A percentile compares a stretch with the other conserved stretches of the same genome.
Evolutionary conservation across 1,284 basidiomycete genomes (phyloP).

Genomic region (Peniophora sp.): DNA sequence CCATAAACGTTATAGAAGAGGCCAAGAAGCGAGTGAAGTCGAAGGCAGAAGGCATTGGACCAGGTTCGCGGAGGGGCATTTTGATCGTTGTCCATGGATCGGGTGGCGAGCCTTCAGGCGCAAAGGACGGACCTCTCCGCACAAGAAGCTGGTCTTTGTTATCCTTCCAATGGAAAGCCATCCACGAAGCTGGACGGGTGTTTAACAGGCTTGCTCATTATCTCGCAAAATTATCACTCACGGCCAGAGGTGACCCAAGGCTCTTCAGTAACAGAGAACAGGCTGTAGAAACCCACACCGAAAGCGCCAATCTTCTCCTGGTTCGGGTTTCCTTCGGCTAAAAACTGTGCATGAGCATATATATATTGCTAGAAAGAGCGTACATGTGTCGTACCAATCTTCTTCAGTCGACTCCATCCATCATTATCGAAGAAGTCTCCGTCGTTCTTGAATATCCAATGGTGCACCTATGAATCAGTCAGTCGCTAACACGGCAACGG

Average conservation of each 20-base stretch:
- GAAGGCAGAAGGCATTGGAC: conserved; percentile 76
- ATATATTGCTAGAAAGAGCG: neutral
- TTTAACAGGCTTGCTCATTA: neutral
- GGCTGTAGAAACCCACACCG: conserved; percentile 79
- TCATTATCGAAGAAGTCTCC: conserved; percentile 76
- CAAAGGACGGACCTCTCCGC: conserved; percentile 62
- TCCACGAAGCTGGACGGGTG: conserved; percentile 62
- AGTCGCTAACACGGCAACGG: neutral
- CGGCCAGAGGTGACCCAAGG: conserved; percentile 89
- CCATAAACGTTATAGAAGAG: conserved; percentile 94
- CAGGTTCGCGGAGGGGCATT: conserved; percentile 82
- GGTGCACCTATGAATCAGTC: conserved; percentile 38
- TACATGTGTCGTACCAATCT: conserved; percentile 54
- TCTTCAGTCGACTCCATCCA: conserved; percentile 86
- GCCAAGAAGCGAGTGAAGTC: conserved; percentile 88
- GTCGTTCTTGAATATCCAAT: conserved; percentile 85
- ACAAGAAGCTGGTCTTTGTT: conserved; percentile 84
- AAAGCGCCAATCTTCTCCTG: conserved; percentile 85
- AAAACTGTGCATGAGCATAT: neutral
- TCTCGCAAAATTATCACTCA: conserved; percentile 18
- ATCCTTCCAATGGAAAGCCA: conserved; percentile 98
- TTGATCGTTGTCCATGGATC: conserved; percentile 84
- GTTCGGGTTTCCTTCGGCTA: conserved; percentile 80
- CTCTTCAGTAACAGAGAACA: conserved; percentile 85
- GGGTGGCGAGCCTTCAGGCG: conserved; percentile 20